Evolutionary conservation across 2,329 filamentous ascomycete genomes (phyloP).

Genomic region (Bipolaris zeicola): DNA sequence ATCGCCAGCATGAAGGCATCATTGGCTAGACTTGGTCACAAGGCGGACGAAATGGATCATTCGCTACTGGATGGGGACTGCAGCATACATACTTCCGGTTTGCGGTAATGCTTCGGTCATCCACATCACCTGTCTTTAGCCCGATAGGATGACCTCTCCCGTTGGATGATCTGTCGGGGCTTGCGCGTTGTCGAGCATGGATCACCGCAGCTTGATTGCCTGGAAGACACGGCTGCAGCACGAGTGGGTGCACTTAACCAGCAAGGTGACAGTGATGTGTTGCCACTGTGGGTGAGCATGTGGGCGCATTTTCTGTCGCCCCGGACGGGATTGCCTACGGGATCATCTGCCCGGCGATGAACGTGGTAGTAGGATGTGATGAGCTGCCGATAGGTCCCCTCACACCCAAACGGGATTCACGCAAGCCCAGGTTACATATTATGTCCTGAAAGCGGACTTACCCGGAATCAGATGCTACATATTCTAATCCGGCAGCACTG

Average conservation of each 20-base stretch:
- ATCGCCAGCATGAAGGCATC: slow-evolving; percentile 12
- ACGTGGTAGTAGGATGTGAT: neutral
- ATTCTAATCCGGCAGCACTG: neutral
- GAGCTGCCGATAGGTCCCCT: neutral
- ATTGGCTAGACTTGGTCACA: slow-evolving; percentile 7
- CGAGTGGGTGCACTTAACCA: neutral
- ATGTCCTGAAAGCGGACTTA: neutral
- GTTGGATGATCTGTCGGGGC: neutral
- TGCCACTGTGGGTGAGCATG: neutral
- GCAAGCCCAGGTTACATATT: neutral
- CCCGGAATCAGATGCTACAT: neutral
- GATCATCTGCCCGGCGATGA: neutral
- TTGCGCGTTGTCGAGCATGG: slow-evolving; percentile 2
- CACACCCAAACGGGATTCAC: neutral
- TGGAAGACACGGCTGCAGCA: neutral
- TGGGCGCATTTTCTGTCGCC: neutral
- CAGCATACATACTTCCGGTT: slow-evolving; percentile 2
- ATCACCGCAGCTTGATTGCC: neutral
- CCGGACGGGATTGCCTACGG: neutral
- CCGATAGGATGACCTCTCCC: neutral
- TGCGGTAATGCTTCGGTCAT: slow-evolving; percentile 10
- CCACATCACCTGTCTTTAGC: slow-evolving; percentile 3
- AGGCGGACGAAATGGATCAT: slow-evolving; percentile 8
- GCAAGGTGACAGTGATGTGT: neutral
- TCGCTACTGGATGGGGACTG: slow-evolving; percentile 13